Percentiles rank a stretch among this genome's conserved stretches.
Evolutionary conservation across 495 filamentous ascomycete genomes (phyloP).

Genomic region (Penicillium herquei): DNA sequence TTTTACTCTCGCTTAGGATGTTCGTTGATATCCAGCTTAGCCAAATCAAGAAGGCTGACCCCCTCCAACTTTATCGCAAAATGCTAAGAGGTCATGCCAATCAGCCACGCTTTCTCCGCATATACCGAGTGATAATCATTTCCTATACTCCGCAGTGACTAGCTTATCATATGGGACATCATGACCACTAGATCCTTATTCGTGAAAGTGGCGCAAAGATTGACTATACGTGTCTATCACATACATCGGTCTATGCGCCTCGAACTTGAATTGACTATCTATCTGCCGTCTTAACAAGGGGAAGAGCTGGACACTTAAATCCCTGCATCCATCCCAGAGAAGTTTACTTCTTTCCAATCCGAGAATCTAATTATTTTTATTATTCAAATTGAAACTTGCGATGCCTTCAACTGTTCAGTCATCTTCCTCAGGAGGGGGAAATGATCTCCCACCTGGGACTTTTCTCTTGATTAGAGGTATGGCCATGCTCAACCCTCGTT

Average conservation of each 20-base stretch:
- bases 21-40: not conserved
- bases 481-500: not conserved
- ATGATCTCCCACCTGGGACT: conserved; percentile 27
- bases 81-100: no score
- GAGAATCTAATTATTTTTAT: no score
- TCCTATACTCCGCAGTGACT: not conserved
- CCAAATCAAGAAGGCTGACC: conserved; percentile 16
- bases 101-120: not conserved
- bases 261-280: no score
- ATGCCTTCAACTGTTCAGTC: conserved; percentile 11
- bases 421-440: conserved; percentile 3
- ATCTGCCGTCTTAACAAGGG: no score
- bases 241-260: no score
- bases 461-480: conserved; percentile 33
- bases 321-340: not conserved
- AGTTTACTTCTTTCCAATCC: not conserved
- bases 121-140: not conserved
- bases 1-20: not conserved
- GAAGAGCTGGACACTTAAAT: not conserved
- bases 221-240: no score
- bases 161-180: not conserved
- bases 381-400: not conserved
- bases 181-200: not conserved
- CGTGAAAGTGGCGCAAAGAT: no score
- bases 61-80: not conserved